phyloP scores from a whole-genome alignment of 2,329 filamentous ascomycete species.

The Arthrobotrys iridis region DNA sequence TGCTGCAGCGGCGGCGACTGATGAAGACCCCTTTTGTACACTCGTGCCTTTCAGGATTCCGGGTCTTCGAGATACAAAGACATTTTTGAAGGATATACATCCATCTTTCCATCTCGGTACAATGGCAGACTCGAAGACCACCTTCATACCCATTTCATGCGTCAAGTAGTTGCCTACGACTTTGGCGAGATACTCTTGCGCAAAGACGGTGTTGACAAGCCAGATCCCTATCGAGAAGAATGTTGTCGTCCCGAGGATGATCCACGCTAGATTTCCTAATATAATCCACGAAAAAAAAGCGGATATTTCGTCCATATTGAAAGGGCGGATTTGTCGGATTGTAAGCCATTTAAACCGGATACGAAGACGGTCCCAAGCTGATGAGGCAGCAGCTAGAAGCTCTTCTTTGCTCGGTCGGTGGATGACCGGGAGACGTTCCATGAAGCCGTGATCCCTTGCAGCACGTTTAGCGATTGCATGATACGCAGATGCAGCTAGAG shows the following conservation, averaged over 20 bases:
- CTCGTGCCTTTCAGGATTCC: slow-evolving; percentile 73
- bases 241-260: slow-evolving; percentile 95
- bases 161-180: slow-evolving; percentile 97
- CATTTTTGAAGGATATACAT: slow-evolving; percentile 95
- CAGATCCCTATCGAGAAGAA: slow-evolving; percentile 94
- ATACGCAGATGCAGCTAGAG: slow-evolving; percentile 40
- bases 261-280: slow-evolving; percentile 91
- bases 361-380: slow-evolving; percentile 88
- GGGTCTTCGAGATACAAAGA: slow-evolving; percentile 91
- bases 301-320: slow-evolving; percentile 95
- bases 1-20: slow-evolving; percentile 82
- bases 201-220: slow-evolving; percentile 93
- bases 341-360: slow-evolving; percentile 98
- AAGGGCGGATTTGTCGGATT: slow-evolving; percentile 90
- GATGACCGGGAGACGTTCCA: slow-evolving; percentile 74
- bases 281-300: slow-evolving; percentile 96
- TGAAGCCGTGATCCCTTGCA: slow-evolving; percentile 64
- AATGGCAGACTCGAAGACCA: slow-evolving; percentile 97
- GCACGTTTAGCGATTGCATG: slow-evolving; percentile 50
- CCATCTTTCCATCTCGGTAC: slow-evolving; percentile 95
- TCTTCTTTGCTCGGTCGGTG: slow-evolving; percentile 94
- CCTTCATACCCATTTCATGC: slow-evolving; percentile 87
- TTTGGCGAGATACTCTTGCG: slow-evolving; percentile 91
- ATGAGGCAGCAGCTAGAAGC: slow-evolving; percentile 86
- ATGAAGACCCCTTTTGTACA: slow-evolving; percentile 90